These are phyloP conservation scores for Hypoxylon trugodes DNA, from an alignment of 495 filamentous ascomycete genomes.

Conservation along the genomic window DNA sequence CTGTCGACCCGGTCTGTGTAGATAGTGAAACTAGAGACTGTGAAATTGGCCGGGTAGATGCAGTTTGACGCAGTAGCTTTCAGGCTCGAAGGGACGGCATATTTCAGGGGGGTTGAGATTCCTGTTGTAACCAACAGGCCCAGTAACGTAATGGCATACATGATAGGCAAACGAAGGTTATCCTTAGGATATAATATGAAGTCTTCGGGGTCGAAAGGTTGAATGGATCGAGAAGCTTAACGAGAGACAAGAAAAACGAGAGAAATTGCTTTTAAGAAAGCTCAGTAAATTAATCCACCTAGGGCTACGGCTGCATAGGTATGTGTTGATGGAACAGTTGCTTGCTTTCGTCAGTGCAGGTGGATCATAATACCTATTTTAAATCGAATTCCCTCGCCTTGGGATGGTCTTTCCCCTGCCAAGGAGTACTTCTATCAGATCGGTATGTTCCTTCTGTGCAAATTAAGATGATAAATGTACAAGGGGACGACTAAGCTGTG, in stretches of 20 bases:
- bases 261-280: too few relatives aligned
- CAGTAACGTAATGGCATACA: slow-evolving; percentile 16
- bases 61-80: slow-evolving; percentile 20
- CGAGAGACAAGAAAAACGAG: too few relatives aligned
- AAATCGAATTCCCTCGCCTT: background rate
- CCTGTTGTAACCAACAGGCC: slow-evolving; percentile 15
- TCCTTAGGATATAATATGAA: too few relatives aligned
- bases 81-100: slow-evolving; percentile 14
- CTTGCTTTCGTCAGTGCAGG: slow-evolving; percentile 12
- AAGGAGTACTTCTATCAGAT: slow-evolving; percentile 26
- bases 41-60: slow-evolving; percentile 35
- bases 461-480: slow-evolving; percentile 21
- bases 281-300: too few relatives aligned
- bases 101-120: slow-evolving; percentile 27
- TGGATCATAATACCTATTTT: slow-evolving; percentile 13
- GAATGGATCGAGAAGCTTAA: too few relatives aligned
- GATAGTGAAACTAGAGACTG: slow-evolving; percentile 35
- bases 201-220: too few relatives aligned
- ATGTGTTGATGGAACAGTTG: too few relatives aligned
- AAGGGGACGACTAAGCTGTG: background rate
- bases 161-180: too few relatives aligned
- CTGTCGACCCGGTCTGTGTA: slow-evolving; percentile 26
- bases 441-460: slow-evolving; percentile 15
- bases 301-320: too few relatives aligned
- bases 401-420: slow-evolving; percentile 22